phyloP scores from a whole-genome alignment of 441 rosid genomes.

The Caryocar brasiliense region DNA sequence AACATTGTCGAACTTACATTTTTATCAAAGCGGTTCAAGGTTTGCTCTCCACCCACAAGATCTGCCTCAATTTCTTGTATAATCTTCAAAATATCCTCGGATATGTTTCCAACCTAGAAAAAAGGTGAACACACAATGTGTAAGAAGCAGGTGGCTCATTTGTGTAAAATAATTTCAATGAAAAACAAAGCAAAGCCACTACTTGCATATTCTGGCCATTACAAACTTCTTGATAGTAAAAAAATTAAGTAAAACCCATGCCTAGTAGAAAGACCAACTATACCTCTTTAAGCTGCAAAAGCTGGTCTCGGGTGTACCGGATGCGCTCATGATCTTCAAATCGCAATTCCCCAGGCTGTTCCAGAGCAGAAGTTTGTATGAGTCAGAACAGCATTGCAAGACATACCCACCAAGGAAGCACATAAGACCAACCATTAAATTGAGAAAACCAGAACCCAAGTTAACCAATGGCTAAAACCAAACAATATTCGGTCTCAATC shows the following conservation, averaged over 20 bases:
- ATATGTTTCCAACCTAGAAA: too few species aligned
- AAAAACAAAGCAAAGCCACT: neutral
- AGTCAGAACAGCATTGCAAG: too few species aligned
- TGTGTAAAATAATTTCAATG: neutral
- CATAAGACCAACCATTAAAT: neutral
- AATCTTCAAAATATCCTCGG: constrained; percentile 65
- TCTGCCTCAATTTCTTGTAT: constrained; percentile 64
- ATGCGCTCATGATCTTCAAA: constrained; percentile 27
- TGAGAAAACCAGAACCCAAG: neutral
- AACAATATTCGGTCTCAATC: too few species aligned
- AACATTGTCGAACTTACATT: constrained; percentile 39
- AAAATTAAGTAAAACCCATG: too few species aligned
- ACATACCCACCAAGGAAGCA: too few species aligned
- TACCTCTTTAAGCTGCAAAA: constrained; percentile 33
- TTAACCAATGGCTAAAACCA: too few species aligned
- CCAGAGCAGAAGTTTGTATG: neutral
- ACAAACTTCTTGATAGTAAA: too few species aligned
- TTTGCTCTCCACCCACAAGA: constrained; percentile 69
- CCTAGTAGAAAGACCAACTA: too few species aligned
- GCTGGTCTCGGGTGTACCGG: constrained; percentile 47
- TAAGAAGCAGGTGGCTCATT: too few species aligned
- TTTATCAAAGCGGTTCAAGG: constrained; percentile 59
- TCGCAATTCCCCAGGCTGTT: constrained; percentile 20
- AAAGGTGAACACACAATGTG: too few species aligned
- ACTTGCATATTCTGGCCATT: too few species aligned